Percentiles rank a stretch among this genome's conserved stretches.
These are phyloP conservation scores for Acanthamoeba lenticulata DNA, from an alignment of 208 protist species.

Conservation along the genomic window DNA sequence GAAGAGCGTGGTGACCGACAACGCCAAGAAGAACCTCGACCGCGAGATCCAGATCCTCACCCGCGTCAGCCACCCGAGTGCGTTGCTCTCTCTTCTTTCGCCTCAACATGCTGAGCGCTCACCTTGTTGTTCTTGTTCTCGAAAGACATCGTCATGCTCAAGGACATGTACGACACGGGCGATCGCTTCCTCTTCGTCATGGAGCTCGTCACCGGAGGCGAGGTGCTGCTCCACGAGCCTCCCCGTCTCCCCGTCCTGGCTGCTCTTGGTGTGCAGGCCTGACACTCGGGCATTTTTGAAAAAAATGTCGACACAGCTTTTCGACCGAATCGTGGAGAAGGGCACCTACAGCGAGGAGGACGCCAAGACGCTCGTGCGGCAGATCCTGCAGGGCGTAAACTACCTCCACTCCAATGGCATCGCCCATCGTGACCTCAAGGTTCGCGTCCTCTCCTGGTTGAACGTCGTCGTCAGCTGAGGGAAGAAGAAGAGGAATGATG, in stretches of 20 bases:
- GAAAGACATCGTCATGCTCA: conserved; percentile 38
- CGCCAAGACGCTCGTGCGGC: conserved; percentile 71
- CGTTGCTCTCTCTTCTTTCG: neutral
- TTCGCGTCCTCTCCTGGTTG: no score
- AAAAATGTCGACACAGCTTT: conserved; percentile 80
- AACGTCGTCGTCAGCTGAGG: no score
- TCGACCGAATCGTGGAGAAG: conserved; percentile 83
- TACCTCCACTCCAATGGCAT: conserved; percentile 80
- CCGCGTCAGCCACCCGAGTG: conserved; percentile 1
- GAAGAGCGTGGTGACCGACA: neutral
- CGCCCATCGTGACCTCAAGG: conserved; percentile 82
- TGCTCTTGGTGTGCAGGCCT: neutral
- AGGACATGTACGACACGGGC: conserved; percentile 53
- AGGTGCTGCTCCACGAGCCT: neutral
- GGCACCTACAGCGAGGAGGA: conserved; percentile 82
- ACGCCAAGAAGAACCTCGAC: conserved; percentile 43
- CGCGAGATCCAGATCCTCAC: conserved; percentile 46
- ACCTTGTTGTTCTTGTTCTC: no score
- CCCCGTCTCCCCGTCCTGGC: neutral
- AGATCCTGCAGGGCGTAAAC: conserved; percentile 74
- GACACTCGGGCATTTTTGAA: neutral
- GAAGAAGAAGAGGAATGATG: no score
- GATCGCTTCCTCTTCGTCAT: conserved; percentile 13
- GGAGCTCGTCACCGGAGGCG: neutral
- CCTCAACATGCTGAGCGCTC: no score